Evolutionary conservation across 1,284 basidiomycete species (phyloP).

Genomic region (Ceratobasidium papillatum): DNA sequence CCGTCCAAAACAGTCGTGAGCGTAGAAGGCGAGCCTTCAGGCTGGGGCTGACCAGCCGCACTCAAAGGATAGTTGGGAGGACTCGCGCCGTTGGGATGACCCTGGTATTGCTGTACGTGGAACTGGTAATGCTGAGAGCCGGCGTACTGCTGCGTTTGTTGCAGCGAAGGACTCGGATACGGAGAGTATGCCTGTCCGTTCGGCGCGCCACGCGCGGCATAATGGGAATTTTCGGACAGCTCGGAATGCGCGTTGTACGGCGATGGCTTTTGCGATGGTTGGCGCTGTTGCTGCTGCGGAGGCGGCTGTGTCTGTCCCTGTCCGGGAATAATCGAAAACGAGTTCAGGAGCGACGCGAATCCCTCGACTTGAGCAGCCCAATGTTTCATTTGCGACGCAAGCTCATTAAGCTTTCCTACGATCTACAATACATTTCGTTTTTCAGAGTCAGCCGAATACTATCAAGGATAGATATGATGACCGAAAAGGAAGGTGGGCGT

Average conservation of each 20-base stretch:
- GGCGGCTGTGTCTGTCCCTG: neutral
- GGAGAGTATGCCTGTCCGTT: neutral
- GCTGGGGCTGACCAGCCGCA: conserved; percentile 1
- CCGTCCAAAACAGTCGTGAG: conserved; percentile 4
- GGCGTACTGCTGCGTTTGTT: conserved; percentile 9
- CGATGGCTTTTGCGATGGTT: no score
- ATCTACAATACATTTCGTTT: conserved; percentile 10
- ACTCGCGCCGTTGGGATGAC: conserved; percentile 11
- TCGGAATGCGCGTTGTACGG: neutral
- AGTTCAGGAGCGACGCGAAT: conserved; percentile 17
- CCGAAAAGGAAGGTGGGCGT: conserved; percentile 16
- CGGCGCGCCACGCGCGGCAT: conserved; percentile 19
- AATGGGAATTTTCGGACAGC: neutral
- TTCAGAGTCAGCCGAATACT: conserved; percentile 9
- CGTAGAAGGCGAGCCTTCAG: conserved; percentile 3
- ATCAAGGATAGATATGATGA: neutral
- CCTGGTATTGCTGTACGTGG: conserved; percentile 27
- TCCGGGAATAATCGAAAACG: neutral
- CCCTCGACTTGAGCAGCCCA: conserved; percentile 38
- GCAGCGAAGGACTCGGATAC: neutral
- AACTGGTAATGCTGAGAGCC: conserved; percentile 33
- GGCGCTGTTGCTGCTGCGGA: no score
- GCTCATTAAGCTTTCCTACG: conserved; percentile 38
- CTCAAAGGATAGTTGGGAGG: neutral
- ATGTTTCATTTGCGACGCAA: conserved; percentile 27